Evolutionary conservation across 345 rosid genomes (phyloP), one percentile per base, ranked within the genome.

Genomic region (Firmiana major): DNA sequence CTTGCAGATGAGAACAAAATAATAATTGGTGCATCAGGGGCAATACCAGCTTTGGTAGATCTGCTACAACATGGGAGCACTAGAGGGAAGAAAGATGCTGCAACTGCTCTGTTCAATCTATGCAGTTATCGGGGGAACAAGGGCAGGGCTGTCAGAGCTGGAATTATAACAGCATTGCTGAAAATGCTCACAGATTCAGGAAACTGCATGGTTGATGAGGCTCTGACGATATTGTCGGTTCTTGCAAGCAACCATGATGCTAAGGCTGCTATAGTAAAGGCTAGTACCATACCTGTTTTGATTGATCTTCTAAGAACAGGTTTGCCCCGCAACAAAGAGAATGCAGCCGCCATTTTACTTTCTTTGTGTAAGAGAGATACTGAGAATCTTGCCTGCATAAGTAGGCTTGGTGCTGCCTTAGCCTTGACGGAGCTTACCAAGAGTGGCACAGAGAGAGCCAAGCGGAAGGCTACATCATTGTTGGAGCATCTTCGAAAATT

Each of bases 31-130:
- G 92, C 94, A 34, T 89, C 94, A 0, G 98, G 98, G 34, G 98
- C 99, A 1, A 90, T 92, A 71, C 91, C 89, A 6, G 93, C 97
- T 42, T 75, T 96, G 79, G 97, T 96, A 16, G 84, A 91, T 36
- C 86, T 96, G 81, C 92, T 93, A 26, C 89, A 84, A 68, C 87
- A 81, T 51, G 97, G 98, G 43, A 90, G 89, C 84, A 17, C 76
- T 5, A 86, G 98, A 83, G 98, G 98, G 75, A 92, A 89, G 86
- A 96, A 96, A 83, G 99, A 96, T 64, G 99, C 99, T 5, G 97
- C 98, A 17, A 89, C 98, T 1, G 98, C 98, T 43, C 83, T 96
- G 80, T 93, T 90, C 81, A 96, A 93, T 82, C 83, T 96, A 80
- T 96, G 98, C 86, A 84, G 88, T 36, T 92, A 93, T 74, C 89